Base-by-base conservation (phyloP, 2,329 filamentous ascomycete species). In the Aspergillus udagawae region DNA sequence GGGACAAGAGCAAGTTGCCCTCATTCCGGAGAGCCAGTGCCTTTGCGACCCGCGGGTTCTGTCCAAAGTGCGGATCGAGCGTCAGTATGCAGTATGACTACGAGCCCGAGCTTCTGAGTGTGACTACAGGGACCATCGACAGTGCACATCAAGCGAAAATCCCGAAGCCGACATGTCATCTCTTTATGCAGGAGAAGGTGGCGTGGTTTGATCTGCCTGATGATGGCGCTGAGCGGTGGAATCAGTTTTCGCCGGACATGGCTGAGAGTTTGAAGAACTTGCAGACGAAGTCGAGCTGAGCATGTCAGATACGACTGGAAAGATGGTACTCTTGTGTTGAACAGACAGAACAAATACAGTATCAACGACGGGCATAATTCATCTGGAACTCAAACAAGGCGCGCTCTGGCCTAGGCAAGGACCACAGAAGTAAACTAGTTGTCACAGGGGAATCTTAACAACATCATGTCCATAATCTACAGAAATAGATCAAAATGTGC, bases 401-500 rank as follows among this genome's bases (percentile, higher is more conserved):
- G 21, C 23, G 44, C 44, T 47, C 44, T 47, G 44, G 20, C 44
- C 12, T 2, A 27, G 44, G 10, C 20, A 47, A 47, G 23, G 44
- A 47, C 44, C 20, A 47, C 44, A 17, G 10, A 47, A 61, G 58
- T 44, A 63, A 60, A 63, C 25, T 45, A 42, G 48, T 51, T 38
- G 45, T 61, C 57, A 58, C 55, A 58, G 68, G 69, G 70, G 68
- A 72, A 72, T 71, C 64, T 61, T 67, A 63, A 65, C 59, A 61
- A 60, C 65, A 66, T 69, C 61, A 63, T 63, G 65, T 64, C 65
- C 64, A 67, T 72, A 66, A 70, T 72, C 60, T 72, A 72, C 67
- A 73, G 59, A 56, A 54, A 60, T 48, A 49, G 52, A 63, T 73
- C 78, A 97, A 74, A 97, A 97, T 20, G 93, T 97, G 79, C 92